Evolutionary conservation across 495 filamentous ascomycete genomes (phyloP), one percentile per base, ranked within the genome.

Genomic region (Penicillium mononematosum): DNA sequence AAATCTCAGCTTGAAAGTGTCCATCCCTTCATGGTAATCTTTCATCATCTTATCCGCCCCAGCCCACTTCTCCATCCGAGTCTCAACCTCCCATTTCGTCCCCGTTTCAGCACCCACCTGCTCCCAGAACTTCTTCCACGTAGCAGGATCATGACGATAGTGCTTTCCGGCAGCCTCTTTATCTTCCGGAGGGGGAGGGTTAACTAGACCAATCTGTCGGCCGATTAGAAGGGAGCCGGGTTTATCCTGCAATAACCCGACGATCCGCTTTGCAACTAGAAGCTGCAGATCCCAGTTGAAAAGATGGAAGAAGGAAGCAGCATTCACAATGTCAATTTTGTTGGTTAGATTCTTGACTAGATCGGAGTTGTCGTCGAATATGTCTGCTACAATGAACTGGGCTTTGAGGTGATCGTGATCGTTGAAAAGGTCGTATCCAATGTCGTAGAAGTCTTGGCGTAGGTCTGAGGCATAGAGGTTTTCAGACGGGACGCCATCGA

Each of bases 221-320:
- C 81, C 83, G 5, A 84, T 55, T 0, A 85, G 59, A 42, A 81
- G 60, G 9, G 73, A 75, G 2, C 79, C 80, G 8, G 68, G 65
- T 41, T 66, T 55, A 3, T 70, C 69, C 25, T 67, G 68, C 12
- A 85, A 65, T 8, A 88, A 66, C 24, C 53, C 59, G 0, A 80
- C 64, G 4, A 87, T 60, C 5, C 70, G 66, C 56, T 76, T 77
- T 2, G 75, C 78, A 9, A 81, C 61, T 0, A 60, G 39, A 9
- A 82, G 64, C 58, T 88, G 85, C 7, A 79, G 66, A 1, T 79
- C 73, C 60, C 70, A 82, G n/a, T 57, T 59, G 53, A 85, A 89
- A 7, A 88, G 71, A 52, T 88, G 85, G 43, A 89, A 79, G 58
- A 89, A 83, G 0, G 76, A 77, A 1, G 70, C 70, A 0, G 78